Evolutionary conservation across 192 early-diverging fungal species (phyloP).

Genomic region (Podila clonocystis): DNA sequence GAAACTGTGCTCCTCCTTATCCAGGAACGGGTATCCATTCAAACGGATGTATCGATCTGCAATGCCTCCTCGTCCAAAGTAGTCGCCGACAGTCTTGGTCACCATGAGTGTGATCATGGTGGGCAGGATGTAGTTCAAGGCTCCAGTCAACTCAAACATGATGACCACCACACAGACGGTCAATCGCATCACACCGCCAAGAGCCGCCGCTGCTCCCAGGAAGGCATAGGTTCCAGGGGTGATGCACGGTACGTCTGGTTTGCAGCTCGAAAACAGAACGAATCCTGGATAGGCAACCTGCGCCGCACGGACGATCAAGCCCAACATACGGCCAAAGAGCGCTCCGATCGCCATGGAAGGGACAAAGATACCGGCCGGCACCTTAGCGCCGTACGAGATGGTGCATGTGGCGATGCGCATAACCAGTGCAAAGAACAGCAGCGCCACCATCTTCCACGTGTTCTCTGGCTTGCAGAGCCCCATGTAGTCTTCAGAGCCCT

Average conservation of each 20-base stretch:
- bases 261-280: slow-evolving; percentile 80
- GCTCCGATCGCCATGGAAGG: slow-evolving; percentile 97
- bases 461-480: slow-evolving; percentile 68
- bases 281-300: slow-evolving; percentile 70
- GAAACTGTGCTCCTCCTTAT: slow-evolving; percentile 76
- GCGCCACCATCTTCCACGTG: slow-evolving; percentile 39
- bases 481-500: slow-evolving; percentile 65
- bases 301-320: slow-evolving; percentile 78
- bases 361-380: slow-evolving; percentile 95
- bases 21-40: slow-evolving; percentile 82
- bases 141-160: slow-evolving; percentile 98
- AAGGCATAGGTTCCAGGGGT: slow-evolving; percentile 97
- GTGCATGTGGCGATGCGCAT: slow-evolving; percentile 34
- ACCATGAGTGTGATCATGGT: slow-evolving; percentile 84
- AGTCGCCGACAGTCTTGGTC: slow-evolving; percentile 78
- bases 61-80: slow-evolving; percentile 79
- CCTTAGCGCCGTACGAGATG: slow-evolving; percentile 54
- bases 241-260: slow-evolving; percentile 83
- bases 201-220: slow-evolving; percentile 90
- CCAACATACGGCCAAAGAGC: slow-evolving; percentile 89
- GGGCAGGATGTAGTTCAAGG: slow-evolving; percentile 88
- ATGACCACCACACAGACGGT: slow-evolving; percentile 90
- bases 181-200: slow-evolving; percentile 63
- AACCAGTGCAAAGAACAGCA: slow-evolving; percentile 28
- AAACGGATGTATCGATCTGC: slow-evolving; percentile 81